Base-by-base conservation (phyloP, 2,329 filamentous ascomycete genomes). In the Cercospora canescens region DNA sequence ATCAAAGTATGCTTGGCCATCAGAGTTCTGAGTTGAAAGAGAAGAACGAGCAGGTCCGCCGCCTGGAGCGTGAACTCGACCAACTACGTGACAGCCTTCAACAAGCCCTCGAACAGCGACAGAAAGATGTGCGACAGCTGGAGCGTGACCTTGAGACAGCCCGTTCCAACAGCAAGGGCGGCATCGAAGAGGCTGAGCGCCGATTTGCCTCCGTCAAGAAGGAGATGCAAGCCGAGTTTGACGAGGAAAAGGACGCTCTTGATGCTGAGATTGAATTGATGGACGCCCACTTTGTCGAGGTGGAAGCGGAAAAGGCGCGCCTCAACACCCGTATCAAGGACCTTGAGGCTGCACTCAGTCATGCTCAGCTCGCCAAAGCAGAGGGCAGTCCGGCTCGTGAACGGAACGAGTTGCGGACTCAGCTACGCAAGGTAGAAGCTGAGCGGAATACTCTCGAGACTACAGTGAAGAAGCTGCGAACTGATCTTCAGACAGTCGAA, bases 251-350 rank as follows among this genome's bases (percentile, higher is more conserved):
- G 66, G 78, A 86, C 56, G 82, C 85, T 32, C 76, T 89, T 9
- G 85, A 89, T 71, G 85, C 88, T 34, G 85, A 86, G 65, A 83
- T 86, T 18, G 75, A 81, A 35, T 79, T 84, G 6, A 72, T 84
- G 1, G 80, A 83, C 63, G 77, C 79, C 30, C 77, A 76, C 32
- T 75, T 79, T 7, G 81, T 83, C 34, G 79, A 82, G 18, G 74
- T 77, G 1, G 73, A 78, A 24, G 76, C 78, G 16, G 81, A 82
- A 67, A 89, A 88, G 72, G 82, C 84, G 7, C 81, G 87, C 48
- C 79, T 90, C 1, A 86, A 91, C 72, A 82, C 87, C 60, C 86
- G 86, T 65, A 82, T 86, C 4, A 79, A 81, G 9, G 80, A 71
- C 24, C 72, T 80, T 3, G 75, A 79, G 68, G 72, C 72, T 12